Base-by-base conservation (phyloP, 176 grass and related monocot species). In the Cymbopogon citratus region DNA sequence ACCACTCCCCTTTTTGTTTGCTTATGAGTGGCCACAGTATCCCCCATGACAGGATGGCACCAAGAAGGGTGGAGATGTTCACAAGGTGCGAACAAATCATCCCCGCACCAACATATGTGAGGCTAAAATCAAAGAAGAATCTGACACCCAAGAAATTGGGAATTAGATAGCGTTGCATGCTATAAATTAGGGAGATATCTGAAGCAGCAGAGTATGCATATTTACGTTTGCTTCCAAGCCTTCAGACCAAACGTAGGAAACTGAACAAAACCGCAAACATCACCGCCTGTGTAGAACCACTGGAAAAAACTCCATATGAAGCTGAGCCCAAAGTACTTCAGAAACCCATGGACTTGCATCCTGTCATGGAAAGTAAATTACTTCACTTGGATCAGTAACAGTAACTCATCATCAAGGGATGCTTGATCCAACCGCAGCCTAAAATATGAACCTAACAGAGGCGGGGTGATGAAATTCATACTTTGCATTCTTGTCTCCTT, bases 11-110 rank as follows among this genome's bases (percentile, higher is more conserved):
- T 76, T 92, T 94, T 16, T 81, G 48, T 29, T 90, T 89, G 46
- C 73, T 81, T 35, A 97, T 92, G 31, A 97, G 90, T 83, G 91
- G 94, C 94, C 94, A 97, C 84, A 97, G 71, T 64, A 97, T 73
- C 19, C 94, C 94, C 92, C 92, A 97, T 15, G 94, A 97, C 73
- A 94, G 39, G 28, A 97, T 84, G 23, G 94, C 94, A 5, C 92
- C 94, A 9, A 94, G 45, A 31, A 97, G 85, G 70, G 93, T 87
- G 40, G 94, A 97, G 7, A 94, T 71, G 79, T 97, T 97, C 66
- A 97, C 94, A 23, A 97, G 78, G 81, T 97, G 92, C n/a, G 94
- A 87, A 65, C 90, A 92, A 64, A 97, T 97, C 94, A 97, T 97
- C 60, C 94, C 94, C 12, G 94, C 91, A 28, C 94, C 94, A 11